These are phyloP conservation scores for Ziziphus jujuba DNA, from an alignment of 306 rosid genomes.

Conservation along the genomic window DNA sequence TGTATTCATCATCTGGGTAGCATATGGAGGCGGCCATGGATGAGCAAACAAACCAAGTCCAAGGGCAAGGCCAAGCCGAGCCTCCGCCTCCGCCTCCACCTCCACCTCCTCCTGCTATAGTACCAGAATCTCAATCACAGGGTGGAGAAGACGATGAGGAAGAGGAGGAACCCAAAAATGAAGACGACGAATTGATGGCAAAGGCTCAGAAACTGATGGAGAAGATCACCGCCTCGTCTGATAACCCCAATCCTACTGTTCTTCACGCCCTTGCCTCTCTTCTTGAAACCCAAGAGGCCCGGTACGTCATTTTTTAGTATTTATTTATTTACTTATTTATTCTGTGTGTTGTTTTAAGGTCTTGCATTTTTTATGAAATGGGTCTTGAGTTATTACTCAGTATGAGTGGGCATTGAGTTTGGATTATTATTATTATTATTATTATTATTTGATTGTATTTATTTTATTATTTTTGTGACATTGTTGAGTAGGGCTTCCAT, in stretches of 20 bases:
- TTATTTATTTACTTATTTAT: not conserved
- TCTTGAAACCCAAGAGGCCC: slow-evolving; percentile 73
- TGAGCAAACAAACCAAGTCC: slow-evolving; percentile 40
- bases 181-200: slow-evolving; percentile 68
- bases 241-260: slow-evolving; percentile 67
- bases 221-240: slow-evolving; percentile 64
- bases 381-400: not conserved
- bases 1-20: not conserved
- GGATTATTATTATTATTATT: too few relatives aligned
- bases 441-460: too few relatives aligned
- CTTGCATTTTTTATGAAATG: not conserved
- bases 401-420: too few relatives aligned
- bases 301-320: slow-evolving; percentile 32
- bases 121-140: slow-evolving; percentile 39
- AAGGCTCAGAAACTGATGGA: slow-evolving; percentile 86
- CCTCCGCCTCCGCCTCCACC: slow-evolving; percentile 34
- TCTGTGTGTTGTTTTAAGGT: not conserved
- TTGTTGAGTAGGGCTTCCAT: too few relatives aligned
- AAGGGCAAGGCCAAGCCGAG: slow-evolving; percentile 30
- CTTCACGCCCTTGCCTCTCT: slow-evolving; percentile 89
- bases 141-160: slow-evolving; percentile 57
- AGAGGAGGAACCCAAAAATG: slow-evolving; percentile 68
- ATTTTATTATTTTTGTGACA: too few relatives aligned
- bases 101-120: slow-evolving; percentile 31
- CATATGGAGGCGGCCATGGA: slow-evolving; percentile 52